phyloP scores from a whole-genome alignment of 257 asterid species.

The Coffea eugenioides region DNA sequence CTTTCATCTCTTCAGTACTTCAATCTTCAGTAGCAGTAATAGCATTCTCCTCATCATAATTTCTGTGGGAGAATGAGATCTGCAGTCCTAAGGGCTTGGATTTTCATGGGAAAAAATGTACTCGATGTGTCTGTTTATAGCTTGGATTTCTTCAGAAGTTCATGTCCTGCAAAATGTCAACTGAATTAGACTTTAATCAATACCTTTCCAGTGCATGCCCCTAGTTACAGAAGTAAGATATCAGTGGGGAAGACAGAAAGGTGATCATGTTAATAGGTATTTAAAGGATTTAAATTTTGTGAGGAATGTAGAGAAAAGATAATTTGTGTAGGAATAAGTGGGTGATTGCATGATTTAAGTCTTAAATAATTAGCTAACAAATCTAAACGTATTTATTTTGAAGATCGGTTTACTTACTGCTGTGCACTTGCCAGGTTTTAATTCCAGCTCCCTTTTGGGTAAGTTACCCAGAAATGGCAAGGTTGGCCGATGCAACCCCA shows the following conservation, averaged over 20 bases:
- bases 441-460: conserved; percentile 99
- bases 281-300: not conserved
- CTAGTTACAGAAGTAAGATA: not conserved
- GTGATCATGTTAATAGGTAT: not conserved
- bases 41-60: not conserved
- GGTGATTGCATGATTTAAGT: not conserved
- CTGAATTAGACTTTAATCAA: not conserved
- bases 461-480: conserved; percentile 98
- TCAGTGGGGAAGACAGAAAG: not conserved
- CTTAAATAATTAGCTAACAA: not conserved
- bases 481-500: conserved; percentile 92
- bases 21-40: too few species aligned
- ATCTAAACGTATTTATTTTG: not conserved
- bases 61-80: not conserved
- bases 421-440: conserved; percentile 58
- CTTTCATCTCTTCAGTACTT: not conserved
- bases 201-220: not conserved
- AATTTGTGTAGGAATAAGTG: not conserved
- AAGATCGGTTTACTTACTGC: conserved; percentile 2
- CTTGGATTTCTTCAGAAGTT: not conserved
- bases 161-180: not conserved
- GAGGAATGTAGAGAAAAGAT: not conserved
- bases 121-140: too few species aligned
- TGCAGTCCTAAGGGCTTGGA: not conserved
- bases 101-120: not conserved